Evolutionary conservation across 179 eudicot genomes (phyloP), one percentile per base, ranked within the genome.

Genomic region (Heliamphora ciliata): DNA sequence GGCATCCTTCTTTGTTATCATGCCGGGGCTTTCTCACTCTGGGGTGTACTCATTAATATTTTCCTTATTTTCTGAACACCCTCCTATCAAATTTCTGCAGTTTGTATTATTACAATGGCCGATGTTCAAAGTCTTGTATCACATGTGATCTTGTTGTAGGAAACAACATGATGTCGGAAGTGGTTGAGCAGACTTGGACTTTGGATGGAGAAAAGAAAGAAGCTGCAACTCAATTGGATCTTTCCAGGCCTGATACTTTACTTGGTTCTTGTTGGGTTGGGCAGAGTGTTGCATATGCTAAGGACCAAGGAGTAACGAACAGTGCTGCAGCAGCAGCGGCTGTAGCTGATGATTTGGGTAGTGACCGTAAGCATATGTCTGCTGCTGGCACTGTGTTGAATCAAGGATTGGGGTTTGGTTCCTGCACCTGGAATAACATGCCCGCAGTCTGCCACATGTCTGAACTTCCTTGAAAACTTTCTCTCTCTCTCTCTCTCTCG

Each of bases 161-260:
- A 76, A 79, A 80, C 65, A 78, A 82, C 67, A 83, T 83, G 78
- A 89, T 90, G 82, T 86, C 83, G 59, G 93, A 86, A 80, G 81
- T 82, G 59, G 24, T 51, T 48, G 88, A 87, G 66, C 80, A 84
- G 84, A 77, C 52, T 68, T 72, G 84, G 1, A 54, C 82, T 15
- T 88, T 84, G 44, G 78, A 77, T 31, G 78, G 79, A 66, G 88
- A 52, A 17, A 84, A 88, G 76, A 83, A 87, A 78, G 93, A 88
- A 18, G 59, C 64, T 52, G 78, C 83, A 5, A 56, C 86, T 73
- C 86, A 86, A 10, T 73, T 85, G 83, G 74, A 86, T 18, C 86
- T 80, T 84, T 76, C 90, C 59, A 87, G 93, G 80, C 98, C 98
- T 0, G 98, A 94, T 79, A 84, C 80, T 40, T 77, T 92, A 78